Percentiles rank a stretch among this genome's conserved stretches.
phyloP scores from a whole-genome alignment of 2,329 filamentous ascomycete species.

The Orbilia brochopaga region DNA sequence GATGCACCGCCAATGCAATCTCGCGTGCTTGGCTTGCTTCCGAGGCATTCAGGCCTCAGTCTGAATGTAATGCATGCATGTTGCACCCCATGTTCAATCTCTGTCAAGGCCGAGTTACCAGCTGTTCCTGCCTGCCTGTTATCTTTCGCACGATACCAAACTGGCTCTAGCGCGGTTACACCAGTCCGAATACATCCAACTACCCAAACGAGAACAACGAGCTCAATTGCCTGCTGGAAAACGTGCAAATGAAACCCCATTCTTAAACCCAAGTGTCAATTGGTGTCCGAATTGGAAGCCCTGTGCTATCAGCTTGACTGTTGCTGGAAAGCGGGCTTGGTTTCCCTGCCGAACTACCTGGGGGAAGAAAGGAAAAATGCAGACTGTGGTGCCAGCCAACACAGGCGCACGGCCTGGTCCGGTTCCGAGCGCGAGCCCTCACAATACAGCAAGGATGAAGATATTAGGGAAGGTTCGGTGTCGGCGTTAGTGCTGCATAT shows the following conservation, averaged over 20 bases:
- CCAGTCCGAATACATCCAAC: slow-evolving; percentile 7
- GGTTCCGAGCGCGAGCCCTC: too few species aligned
- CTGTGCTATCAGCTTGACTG: slow-evolving; percentile 19
- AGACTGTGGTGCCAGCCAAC: too few species aligned
- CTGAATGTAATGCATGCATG: background rate
- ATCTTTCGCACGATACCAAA: background rate
- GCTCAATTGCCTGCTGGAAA: slow-evolving; percentile 27
- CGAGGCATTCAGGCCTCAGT: background rate
- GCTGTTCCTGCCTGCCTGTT: background rate
- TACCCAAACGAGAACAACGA: slow-evolving; percentile 44
- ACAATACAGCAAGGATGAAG: too few species aligned
- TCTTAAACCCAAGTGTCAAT: slow-evolving; percentile 10
- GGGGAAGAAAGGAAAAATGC: slow-evolving; percentile 20
- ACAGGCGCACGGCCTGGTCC: too few species aligned
- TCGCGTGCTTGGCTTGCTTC: background rate
- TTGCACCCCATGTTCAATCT: background rate
- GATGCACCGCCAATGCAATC: background rate
- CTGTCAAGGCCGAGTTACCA: background rate
- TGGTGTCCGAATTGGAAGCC: slow-evolving; percentile 28
- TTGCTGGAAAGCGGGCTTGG: slow-evolving; percentile 8
- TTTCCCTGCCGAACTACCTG: background rate
- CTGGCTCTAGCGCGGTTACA: background rate
- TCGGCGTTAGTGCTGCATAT: background rate
- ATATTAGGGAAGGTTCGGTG: too few species aligned
- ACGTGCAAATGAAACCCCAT: slow-evolving; percentile 40